Conservation (phyloP, 805 yeast species). For the Candida lessepsii region DNA sequence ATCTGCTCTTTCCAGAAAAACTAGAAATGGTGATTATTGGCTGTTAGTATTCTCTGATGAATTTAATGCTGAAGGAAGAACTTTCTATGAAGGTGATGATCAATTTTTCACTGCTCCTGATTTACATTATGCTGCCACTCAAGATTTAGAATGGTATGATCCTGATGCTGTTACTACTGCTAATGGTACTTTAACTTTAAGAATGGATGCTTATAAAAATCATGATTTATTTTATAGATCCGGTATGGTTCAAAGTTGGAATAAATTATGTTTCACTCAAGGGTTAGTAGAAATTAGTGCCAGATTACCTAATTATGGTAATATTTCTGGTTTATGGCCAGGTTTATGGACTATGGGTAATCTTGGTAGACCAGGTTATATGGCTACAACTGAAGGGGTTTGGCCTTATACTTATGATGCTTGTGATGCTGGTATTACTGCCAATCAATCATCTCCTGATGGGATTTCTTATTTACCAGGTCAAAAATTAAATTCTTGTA, state of each 20-base stretch:
- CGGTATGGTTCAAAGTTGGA: slow-evolving; percentile 43
- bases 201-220: slow-evolving; percentile 40
- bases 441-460: slow-evolving; percentile 41
- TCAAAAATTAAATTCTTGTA: slow-evolving; percentile 33
- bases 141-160: slow-evolving; percentile 45
- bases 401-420: slow-evolving; percentile 42
- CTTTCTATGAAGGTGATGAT: slow-evolving; percentile 45
- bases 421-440: slow-evolving; percentile 42
- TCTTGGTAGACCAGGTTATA: slow-evolving; percentile 39
- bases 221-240: slow-evolving; percentile 37
- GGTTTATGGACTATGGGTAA: slow-evolving; percentile 44
- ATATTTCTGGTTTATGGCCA: slow-evolving; percentile 41
- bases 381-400: slow-evolving; percentile 38
- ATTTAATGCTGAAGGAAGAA: slow-evolving; percentile 43
- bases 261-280: slow-evolving; percentile 36
- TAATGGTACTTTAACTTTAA: slow-evolving; percentile 34
- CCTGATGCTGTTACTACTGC: slow-evolving; percentile 43
- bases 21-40: slow-evolving; percentile 32
- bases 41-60: slow-evolving; percentile 40
- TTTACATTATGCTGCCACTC: slow-evolving; percentile 41
- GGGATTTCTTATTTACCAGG: slow-evolving; percentile 43
- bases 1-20: slow-evolving; percentile 23
- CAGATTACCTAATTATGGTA: slow-evolving; percentile 35
- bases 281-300: slow-evolving; percentile 35
- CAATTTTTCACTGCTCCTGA: slow-evolving; percentile 44